These are phyloP conservation scores for Sabuloglossum arenarium DNA, from an alignment of 495 filamentous ascomycete species.

Conservation along the genomic window DNA sequence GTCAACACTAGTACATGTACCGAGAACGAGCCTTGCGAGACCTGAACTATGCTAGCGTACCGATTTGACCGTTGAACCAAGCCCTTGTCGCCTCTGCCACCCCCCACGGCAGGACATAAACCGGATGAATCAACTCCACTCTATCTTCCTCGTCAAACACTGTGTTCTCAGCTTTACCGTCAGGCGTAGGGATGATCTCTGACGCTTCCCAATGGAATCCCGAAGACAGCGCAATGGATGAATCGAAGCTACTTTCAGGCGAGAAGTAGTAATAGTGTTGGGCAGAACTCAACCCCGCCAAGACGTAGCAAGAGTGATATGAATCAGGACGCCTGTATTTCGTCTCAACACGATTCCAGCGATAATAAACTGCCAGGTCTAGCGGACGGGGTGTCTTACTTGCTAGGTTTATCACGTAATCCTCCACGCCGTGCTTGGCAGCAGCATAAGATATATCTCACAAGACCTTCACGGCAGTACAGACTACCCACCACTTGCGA, in stretches of 20 bases:
- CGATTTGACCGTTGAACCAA: conserved; percentile 18
- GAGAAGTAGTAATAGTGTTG: conserved; percentile 49
- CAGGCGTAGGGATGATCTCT: conserved; percentile 7
- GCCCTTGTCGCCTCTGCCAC: conserved; percentile 37
- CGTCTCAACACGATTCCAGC: background rate
- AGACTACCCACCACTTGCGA: conserved; percentile 22
- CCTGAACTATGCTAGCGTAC: background rate
- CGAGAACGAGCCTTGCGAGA: background rate
- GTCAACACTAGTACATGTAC: background rate
- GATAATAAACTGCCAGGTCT: background rate
- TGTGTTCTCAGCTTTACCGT: conserved; percentile 18
- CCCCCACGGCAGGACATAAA: conserved; percentile 64
- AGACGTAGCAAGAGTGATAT: conserved; percentile 83
- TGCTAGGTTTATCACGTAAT: conserved; percentile 79
- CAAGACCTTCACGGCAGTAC: conserved; percentile 68
- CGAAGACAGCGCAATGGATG: conserved; percentile 18
- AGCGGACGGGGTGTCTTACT: conserved; percentile 30
- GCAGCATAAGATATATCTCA: conserved; percentile 72
- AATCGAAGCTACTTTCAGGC: conserved; percentile 2
- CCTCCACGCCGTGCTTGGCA: conserved; percentile 66
- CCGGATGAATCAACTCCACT: conserved; percentile 46
- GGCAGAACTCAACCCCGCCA: conserved; percentile 63
- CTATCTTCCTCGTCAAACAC: conserved; percentile 28
- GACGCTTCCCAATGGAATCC: conserved; percentile 46
- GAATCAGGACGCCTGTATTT: conserved; percentile 45